A percentile compares a stretch with the other conserved stretches of the same genome.
These are phyloP conservation scores for Punica granatum DNA, from an alignment of 345 rosid genomes.

Conservation along the genomic window DNA sequence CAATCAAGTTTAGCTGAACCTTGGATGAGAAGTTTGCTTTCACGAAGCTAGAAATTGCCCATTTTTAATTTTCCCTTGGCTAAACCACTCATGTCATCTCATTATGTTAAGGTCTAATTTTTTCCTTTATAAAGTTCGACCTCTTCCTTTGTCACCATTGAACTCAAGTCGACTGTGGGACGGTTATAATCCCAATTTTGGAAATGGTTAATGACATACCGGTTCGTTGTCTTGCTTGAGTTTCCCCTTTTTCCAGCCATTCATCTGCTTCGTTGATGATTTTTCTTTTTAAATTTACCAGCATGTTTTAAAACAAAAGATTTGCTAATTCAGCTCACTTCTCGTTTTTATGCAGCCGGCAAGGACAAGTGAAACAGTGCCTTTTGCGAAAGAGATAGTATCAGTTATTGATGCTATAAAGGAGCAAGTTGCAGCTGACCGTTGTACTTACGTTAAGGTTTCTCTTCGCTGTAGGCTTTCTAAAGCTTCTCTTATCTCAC, in stretches of 20 bases:
- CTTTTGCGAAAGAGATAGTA: slow-evolving; percentile 35
- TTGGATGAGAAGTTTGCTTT: not conserved
- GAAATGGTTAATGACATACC: not conserved
- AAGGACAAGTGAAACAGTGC: slow-evolving; percentile 19
- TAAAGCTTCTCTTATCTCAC: not conserved
- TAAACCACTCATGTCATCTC: too few relatives aligned
- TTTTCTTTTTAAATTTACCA: not conserved
- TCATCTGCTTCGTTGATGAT: not conserved
- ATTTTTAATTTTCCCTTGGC: too few relatives aligned
- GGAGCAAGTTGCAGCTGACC: slow-evolving; percentile 57
- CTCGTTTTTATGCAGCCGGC: slow-evolving; percentile 19
- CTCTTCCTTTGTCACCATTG: not conserved
- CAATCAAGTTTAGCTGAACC: too few relatives aligned
- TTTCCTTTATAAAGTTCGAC: not conserved
- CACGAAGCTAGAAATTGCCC: not conserved
- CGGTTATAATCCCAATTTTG: not conserved
- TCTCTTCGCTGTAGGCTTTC: not conserved
- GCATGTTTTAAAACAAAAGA: too few relatives aligned
- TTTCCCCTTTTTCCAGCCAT: not conserved
- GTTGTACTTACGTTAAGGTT: slow-evolving; percentile 61
- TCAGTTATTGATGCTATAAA: slow-evolving; percentile 56
- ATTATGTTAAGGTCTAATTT: not conserved
- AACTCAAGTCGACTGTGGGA: not conserved
- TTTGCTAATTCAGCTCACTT: not conserved
- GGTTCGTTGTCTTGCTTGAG: not conserved